Evolutionary conservation across 129 eudicot genomes (phyloP).

Genomic region (Centaurea solstitialis): DNA sequence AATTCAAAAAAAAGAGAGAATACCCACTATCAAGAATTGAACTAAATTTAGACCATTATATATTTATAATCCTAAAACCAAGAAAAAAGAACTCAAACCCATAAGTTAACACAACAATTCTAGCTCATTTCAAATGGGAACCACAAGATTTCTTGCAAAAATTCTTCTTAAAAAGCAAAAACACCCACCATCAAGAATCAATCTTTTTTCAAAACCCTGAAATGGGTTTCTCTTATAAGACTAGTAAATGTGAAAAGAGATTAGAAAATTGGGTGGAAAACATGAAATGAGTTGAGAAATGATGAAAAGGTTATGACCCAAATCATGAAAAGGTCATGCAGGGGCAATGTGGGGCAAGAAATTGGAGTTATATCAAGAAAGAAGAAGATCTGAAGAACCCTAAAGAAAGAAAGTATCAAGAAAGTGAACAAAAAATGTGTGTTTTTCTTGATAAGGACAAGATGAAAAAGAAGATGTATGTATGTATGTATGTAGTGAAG

Average conservation of each 20-base stretch:
- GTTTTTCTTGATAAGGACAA: constrained; percentile 27
- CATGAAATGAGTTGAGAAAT: constrained; percentile 13
- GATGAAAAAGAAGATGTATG: background rate
- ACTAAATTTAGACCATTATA: background rate
- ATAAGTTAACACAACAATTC: constrained; percentile 2
- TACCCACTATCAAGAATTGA: background rate
- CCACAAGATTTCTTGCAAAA: background rate
- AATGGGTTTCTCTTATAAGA: background rate
- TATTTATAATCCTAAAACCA: background rate
- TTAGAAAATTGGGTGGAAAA: constrained; percentile 24
- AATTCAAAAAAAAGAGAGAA: too few species aligned
- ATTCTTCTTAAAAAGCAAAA: constrained; percentile 12
- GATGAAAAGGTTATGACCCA: constrained; percentile 19
- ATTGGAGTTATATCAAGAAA: background rate
- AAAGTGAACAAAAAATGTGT: constrained; percentile 19
- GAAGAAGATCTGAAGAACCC: background rate
- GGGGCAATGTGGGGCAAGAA: constrained; percentile 9
- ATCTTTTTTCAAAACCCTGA: constrained; percentile 4
- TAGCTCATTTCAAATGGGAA: background rate
- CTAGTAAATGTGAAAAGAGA: constrained; percentile 7
- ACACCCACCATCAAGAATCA: constrained; percentile 9
- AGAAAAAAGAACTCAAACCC: too few species aligned
- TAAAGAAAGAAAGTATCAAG: constrained; percentile 19
- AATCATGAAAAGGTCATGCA: constrained; percentile 36
- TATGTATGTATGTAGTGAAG: constrained; percentile 6